Percentiles rank a stretch among this genome's conserved stretches.
Evolutionary conservation across 2,329 filamentous ascomycete species (phyloP).

Genomic region (Bipolaris bicolor): DNA sequence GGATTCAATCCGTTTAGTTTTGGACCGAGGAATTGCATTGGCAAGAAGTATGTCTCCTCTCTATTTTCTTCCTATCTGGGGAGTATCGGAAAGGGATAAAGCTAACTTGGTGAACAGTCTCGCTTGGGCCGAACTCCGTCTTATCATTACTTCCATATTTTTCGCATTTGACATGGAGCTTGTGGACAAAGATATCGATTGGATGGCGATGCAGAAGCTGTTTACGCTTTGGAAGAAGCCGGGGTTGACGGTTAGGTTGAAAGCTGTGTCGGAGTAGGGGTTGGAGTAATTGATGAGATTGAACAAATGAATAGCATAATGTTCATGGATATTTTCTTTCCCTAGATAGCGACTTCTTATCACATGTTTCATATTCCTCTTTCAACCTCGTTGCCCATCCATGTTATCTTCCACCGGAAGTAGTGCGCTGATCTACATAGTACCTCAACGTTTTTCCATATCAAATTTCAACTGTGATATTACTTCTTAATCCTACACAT

Average conservation of each 20-base stretch:
- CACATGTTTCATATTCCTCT: too few relatives aligned
- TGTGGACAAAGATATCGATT: slow-evolving; percentile 41
- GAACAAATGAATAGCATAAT: not conserved
- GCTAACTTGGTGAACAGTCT: not conserved
- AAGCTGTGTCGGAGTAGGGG: slow-evolving; percentile 22
- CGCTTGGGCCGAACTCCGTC: slow-evolving; percentile 39
- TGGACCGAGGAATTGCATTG: slow-evolving; percentile 38
- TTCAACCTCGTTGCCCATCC: too few relatives aligned
- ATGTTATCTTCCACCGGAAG: too few relatives aligned
- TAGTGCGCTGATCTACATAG: too few relatives aligned
- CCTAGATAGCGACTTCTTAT: not conserved
- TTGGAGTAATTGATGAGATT: too few relatives aligned
- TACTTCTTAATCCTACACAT: too few relatives aligned
- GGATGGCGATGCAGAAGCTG: slow-evolving; percentile 43
- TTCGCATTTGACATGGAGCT: slow-evolving; percentile 36
- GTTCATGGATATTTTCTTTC: not conserved
- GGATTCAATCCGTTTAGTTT: slow-evolving; percentile 37
- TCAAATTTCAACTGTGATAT: too few relatives aligned
- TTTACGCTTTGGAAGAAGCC: slow-evolving; percentile 46
- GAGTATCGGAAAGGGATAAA: too few relatives aligned
- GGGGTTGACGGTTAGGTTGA: slow-evolving; percentile 34
- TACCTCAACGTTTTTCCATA: too few relatives aligned
- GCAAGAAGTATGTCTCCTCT: slow-evolving; percentile 40
- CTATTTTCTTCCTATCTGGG: not conserved
- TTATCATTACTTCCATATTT: slow-evolving; percentile 34